Conservation (phyloP, 2,329 filamentous ascomycete species). For the Penicillium palitans region DNA sequence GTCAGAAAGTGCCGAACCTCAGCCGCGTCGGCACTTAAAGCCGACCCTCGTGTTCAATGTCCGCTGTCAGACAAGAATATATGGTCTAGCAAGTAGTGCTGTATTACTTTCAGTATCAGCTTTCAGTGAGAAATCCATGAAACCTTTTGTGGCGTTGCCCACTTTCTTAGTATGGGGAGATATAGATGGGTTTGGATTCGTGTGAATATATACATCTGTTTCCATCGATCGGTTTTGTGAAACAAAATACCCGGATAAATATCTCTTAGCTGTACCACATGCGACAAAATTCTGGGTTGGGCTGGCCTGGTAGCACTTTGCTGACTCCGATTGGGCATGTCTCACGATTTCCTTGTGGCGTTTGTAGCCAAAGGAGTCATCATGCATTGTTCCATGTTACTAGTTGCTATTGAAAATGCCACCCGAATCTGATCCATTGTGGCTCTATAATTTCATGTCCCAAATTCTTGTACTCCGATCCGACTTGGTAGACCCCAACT, state of each 20-base stretch:
- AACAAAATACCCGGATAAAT: neutral
- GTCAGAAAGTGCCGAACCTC: neutral
- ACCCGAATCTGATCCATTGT: neutral
- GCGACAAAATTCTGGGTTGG: too few species aligned
- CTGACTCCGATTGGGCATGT: neutral
- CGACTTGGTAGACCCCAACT: neutral
- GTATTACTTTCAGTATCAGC: too few species aligned
- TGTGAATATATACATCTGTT: neutral
- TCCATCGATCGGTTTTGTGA: too few species aligned
- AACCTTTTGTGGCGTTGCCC: neutral
- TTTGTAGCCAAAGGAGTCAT: neutral
- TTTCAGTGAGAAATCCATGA: neutral
- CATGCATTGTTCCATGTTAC: neutral
- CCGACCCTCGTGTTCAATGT: neutral
- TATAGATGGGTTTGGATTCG: neutral
- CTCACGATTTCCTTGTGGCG: neutral
- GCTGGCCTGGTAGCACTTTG: neutral
- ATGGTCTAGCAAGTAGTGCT: too few species aligned
- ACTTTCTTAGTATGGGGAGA: neutral
- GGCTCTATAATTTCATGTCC: too few species aligned
- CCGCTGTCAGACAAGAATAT: too few species aligned
- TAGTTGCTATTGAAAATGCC: neutral
- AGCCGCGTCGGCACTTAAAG: neutral
- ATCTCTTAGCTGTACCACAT: neutral
- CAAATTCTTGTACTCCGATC: neutral